phyloP scores from a whole-genome alignment of 1,284 basidiomycete species.

The Sporisorium exsertum region DNA sequence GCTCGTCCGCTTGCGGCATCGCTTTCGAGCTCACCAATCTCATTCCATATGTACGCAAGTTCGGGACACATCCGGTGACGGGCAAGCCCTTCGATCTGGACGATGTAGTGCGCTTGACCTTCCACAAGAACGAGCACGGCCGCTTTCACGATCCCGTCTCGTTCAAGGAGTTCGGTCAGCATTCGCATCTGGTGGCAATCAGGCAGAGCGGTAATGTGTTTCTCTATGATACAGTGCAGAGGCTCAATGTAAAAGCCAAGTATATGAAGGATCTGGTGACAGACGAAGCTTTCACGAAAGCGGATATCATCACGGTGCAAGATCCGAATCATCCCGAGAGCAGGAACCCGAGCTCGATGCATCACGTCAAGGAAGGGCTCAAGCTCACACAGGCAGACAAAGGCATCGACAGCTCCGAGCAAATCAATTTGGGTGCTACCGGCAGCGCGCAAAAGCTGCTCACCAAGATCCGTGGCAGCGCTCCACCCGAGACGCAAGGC shows the following conservation, averaged over 20 bases:
- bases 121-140: constrained; percentile 73
- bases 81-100: constrained; percentile 81
- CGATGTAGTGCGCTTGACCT: constrained; percentile 88
- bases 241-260: constrained; percentile 79
- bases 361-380: constrained; percentile 67
- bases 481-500: neutral
- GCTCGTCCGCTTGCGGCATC: constrained; percentile 76
- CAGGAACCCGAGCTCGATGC: constrained; percentile 27
- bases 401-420: constrained; percentile 54
- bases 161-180: constrained; percentile 73
- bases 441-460: constrained; percentile 65
- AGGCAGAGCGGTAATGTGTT: constrained; percentile 82
- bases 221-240: constrained; percentile 77
- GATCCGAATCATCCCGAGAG: constrained; percentile 69
- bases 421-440: constrained; percentile 64
- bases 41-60: constrained; percentile 84
- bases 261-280: constrained; percentile 81
- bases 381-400: constrained; percentile 55
- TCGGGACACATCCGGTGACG: constrained; percentile 84
- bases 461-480: constrained; percentile 27
- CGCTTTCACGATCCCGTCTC: constrained; percentile 70
- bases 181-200: constrained; percentile 70
- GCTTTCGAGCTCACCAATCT: constrained; percentile 75
- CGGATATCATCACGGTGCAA: constrained; percentile 86
- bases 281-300: constrained; percentile 84